Evolutionary conservation across 495 filamentous ascomycete genomes (phyloP).

Genomic region (Cudoniella acicularis): DNA sequence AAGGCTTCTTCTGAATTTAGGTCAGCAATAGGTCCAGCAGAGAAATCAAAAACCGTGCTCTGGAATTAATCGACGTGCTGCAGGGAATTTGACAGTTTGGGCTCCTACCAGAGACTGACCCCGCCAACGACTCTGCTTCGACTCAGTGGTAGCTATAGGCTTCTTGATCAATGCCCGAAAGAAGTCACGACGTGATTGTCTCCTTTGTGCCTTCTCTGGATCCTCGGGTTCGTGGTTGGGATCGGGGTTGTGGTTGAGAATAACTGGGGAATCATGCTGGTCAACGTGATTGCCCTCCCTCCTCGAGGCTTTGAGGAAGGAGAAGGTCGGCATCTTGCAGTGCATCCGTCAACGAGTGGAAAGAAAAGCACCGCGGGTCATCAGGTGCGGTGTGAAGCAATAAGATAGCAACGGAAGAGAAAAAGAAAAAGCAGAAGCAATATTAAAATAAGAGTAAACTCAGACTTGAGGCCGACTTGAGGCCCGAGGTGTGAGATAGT

Average conservation of each 20-base stretch:
- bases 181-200: slow-evolving; percentile 33
- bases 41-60: not conserved
- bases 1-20: not conserved
- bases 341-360: not conserved
- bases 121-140: slow-evolving; percentile 22
- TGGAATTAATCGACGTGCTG: not conserved
- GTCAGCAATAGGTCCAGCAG: not conserved
- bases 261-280: not conserved
- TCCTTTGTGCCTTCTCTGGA: slow-evolving; percentile 28
- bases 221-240: slow-evolving; percentile 6
- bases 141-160: slow-evolving; percentile 27
- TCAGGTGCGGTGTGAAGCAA: slow-evolving; percentile 8
- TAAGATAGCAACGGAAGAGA: slow-evolving; percentile 3
- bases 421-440: slow-evolving; percentile 10
- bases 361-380: slow-evolving; percentile 8
- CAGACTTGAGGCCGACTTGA: not conserved
- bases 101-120: slow-evolving; percentile 26
- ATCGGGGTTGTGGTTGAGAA: too few species aligned
- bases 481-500: not conserved
- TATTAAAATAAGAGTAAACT: not conserved
- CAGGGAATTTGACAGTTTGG: not conserved
- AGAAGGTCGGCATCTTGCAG: slow-evolving; percentile 25
- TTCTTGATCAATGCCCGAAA: slow-evolving; percentile 31
- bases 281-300: slow-evolving; percentile 7
- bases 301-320: slow-evolving; percentile 19